These are phyloP conservation scores for Cardiospermum halicacabum DNA, from an alignment of 345 rosid genomes.

Conservation along the genomic window DNA sequence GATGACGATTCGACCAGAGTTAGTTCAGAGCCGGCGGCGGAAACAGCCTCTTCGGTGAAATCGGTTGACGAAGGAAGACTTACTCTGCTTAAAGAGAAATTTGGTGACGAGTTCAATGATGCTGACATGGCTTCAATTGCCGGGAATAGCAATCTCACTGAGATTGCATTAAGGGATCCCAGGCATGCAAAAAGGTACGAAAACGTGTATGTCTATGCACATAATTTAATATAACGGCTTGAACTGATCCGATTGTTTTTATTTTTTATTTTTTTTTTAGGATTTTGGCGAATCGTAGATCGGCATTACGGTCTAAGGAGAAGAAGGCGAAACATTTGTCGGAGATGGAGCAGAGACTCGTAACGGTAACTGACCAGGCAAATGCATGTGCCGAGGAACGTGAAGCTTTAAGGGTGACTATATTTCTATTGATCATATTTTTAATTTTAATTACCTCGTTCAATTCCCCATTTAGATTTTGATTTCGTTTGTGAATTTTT, in stretches of 20 bases:
- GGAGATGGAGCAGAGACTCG: conserved; percentile 79
- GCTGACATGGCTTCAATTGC: conserved; percentile 68
- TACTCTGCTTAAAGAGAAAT: conserved; percentile 31
- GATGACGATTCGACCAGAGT: no score
- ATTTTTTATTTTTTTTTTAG: conserved; percentile 24
- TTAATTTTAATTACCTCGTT: no score
- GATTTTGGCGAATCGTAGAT: conserved; percentile 82
- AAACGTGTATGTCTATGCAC: no score
- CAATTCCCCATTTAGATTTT: no score
- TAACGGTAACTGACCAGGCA: no score
- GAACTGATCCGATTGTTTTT: no score
- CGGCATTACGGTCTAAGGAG: conserved; percentile 90
- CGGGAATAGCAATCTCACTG: conserved; percentile 74
- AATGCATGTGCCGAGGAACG: no score
- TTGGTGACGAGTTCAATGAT: conserved; percentile 52
- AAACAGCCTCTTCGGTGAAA: no score
- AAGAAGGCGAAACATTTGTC: conserved; percentile 65
- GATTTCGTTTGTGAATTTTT: no score
- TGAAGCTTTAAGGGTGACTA: conserved; percentile 79
- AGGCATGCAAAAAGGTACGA: conserved; percentile 54
- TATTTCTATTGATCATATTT: no score
- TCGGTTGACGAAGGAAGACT: conserved; percentile 47
- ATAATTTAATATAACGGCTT: no score
- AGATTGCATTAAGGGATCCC: conserved; percentile 62
- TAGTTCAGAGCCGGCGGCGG: no score